These are phyloP conservation scores for Pichia sp. DNA, from an alignment of 1,139 yeast species.

Conservation along the genomic window DNA sequence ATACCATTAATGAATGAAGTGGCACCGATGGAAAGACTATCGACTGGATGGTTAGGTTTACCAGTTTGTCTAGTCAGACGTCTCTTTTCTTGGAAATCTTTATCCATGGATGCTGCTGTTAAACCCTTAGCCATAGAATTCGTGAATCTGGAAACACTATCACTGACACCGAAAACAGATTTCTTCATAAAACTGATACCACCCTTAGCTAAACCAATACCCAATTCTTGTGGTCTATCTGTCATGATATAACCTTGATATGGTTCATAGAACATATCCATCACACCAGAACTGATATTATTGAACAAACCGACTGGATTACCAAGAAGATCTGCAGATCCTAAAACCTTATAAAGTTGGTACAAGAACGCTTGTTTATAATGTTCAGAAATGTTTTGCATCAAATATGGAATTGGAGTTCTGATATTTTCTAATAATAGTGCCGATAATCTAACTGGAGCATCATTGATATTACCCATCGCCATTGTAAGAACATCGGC, in stretches of 20 bases:
- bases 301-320: constrained; percentile 97
- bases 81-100: constrained; percentile 79
- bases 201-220: constrained; percentile 95
- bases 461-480: constrained; percentile 94
- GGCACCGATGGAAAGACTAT: constrained; percentile 86
- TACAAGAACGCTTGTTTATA: constrained; percentile 91
- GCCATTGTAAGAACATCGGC: constrained; percentile 94
- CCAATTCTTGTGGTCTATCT: constrained; percentile 94
- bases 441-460: constrained; percentile 90
- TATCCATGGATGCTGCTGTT: constrained; percentile 87
- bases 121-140: constrained; percentile 95
- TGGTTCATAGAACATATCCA: constrained; percentile 97
- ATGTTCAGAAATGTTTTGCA: constrained; percentile 75
- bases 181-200: constrained; percentile 92
- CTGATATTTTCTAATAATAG: constrained; percentile 85
- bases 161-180: constrained; percentile 93
- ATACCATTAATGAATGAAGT: constrained; percentile 84
- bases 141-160: constrained; percentile 88
- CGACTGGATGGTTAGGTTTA: constrained; percentile 83
- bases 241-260: constrained; percentile 93
- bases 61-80: constrained; percentile 66
- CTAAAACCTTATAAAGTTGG: constrained; percentile 89
- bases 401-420: constrained; percentile 74
- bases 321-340: constrained; percentile 95
- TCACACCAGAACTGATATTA: constrained; percentile 89